phyloP scores from a whole-genome alignment of 441 rosid species.

The Euphorbia celastroides region DNA sequence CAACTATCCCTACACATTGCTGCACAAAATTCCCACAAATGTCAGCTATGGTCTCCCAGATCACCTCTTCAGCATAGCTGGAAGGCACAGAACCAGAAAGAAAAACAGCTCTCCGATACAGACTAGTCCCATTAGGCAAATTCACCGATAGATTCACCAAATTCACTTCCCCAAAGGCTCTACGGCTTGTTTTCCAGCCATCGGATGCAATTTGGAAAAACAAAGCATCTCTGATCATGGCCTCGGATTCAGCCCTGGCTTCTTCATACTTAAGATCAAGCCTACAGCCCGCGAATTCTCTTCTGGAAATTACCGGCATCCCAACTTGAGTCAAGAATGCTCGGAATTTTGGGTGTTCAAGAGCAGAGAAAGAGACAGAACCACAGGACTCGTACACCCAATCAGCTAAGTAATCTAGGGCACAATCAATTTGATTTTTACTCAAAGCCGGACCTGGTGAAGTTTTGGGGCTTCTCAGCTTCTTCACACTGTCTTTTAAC shows the following conservation, averaged over 20 bases:
- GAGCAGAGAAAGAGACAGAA: constrained; percentile 75
- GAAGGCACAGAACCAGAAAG: constrained; percentile 66
- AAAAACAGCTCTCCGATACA: constrained; percentile 73
- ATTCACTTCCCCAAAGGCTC: constrained; percentile 39
- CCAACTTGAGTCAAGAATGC: constrained; percentile 84
- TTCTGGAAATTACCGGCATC: constrained; percentile 66
- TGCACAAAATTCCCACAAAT: constrained; percentile 76
- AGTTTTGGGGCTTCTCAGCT: constrained; percentile 77
- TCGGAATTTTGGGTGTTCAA: constrained; percentile 95
- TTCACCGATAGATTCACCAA: constrained; percentile 76
- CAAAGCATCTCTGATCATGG: constrained; percentile 83
- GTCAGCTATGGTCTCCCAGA: constrained; percentile 67
- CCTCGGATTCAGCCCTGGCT: constrained; percentile 68
- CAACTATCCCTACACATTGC: constrained; percentile 87
- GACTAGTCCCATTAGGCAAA: constrained; percentile 92
- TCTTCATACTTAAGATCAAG: constrained; percentile 75
- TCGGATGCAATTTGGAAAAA: constrained; percentile 85
- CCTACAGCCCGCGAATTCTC: constrained; percentile 61
- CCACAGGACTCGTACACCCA: constrained; percentile 94
- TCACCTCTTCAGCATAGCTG: constrained; percentile 79
- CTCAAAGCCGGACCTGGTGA: constrained; percentile 71
- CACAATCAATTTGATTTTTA: constrained; percentile 72
- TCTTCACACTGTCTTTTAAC: constrained; percentile 97
- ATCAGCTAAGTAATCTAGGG: constrained; percentile 72
- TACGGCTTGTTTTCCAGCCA: constrained; percentile 64